Percentiles rank a stretch among this genome's conserved stretches.
These are phyloP conservation scores for Blastomyces silverae DNA, from an alignment of 2,329 filamentous ascomycete genomes.

Conservation along the genomic window DNA sequence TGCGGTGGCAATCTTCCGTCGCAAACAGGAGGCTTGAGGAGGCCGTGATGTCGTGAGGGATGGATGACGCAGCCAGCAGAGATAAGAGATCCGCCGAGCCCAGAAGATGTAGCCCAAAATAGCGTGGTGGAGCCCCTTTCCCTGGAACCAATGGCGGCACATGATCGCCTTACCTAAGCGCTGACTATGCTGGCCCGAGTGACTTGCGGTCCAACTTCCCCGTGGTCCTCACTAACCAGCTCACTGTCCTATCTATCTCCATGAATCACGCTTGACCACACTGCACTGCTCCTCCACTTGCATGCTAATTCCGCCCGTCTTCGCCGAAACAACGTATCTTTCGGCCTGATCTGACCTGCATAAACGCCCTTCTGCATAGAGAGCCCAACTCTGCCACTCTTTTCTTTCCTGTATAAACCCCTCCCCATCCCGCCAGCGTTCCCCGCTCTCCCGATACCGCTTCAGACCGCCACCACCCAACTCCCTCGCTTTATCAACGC, in stretches of 20 bases:
- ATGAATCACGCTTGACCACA: constrained; percentile 10
- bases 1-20: too few relatives aligned
- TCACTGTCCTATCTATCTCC: neutral
- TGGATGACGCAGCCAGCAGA: too few relatives aligned
- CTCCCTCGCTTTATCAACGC: neutral
- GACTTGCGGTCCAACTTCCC: neutral
- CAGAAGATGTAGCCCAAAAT: neutral
- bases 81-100: too few relatives aligned
- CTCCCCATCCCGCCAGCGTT: neutral
- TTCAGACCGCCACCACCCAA: neutral
- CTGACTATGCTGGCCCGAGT: neutral
- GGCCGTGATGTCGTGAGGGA: too few relatives aligned
- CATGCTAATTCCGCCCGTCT: neutral
- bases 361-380: neutral
- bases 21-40: too few relatives aligned
- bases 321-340: constrained; percentile 10
- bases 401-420: constrained; percentile 7
- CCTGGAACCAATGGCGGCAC: neutral
- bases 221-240: neutral
- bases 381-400: neutral
- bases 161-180: neutral
- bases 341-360: neutral
- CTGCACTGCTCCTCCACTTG: neutral
- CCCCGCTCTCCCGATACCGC: constrained; percentile 8
- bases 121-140: neutral